Evolutionary conservation across 2,329 filamentous ascomycete genomes (phyloP), one percentile per base, ranked within the genome.

Genomic region (Arthrobotrys conoides): DNA sequence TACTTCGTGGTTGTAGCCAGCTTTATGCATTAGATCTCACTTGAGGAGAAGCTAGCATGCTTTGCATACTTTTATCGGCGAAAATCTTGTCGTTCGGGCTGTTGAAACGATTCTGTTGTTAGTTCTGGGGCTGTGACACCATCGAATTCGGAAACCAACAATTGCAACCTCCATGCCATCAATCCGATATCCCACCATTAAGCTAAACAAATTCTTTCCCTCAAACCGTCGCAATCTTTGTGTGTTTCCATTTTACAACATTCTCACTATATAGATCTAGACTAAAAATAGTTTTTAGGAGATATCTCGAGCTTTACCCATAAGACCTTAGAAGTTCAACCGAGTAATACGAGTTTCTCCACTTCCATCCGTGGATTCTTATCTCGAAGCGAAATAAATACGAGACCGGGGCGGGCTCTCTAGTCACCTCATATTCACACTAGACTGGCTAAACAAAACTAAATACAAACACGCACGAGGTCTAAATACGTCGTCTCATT

Each of bases 341-440:
- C 55, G 9, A 55, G 12, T 48, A 57, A 66, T 71, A 77, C 66
- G 73, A 77, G 61, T 53, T 67, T 55, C 66, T 71, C 73, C 73
- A 71, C 67, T 8, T 24, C 18, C 9, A 49, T 44, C 59, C 71
- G 68, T 65, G 71, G 71, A 59, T 67, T 77, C 51, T 77, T 71
- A 77, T 67, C 67, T 59, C 30, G 66, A 77, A 77, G 66, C 72
- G 72, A 77, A 41, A 67, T 38, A 48, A 77, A 77, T 77, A 77
- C 73, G 73, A 77, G 67, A 27, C 33, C 66, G 24, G 57, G 16
- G 6, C 24, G 61, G 5, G 38, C 18, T 16, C 22, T 65, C 48
- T n/a, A 36, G 18, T 63, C 73, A 63, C 38, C 41, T 67, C 30
- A 59, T 61, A 67, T 46, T 48, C 61, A 27, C 24, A 24, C 24